Evolutionary conservation across 1,284 basidiomycete genomes (phyloP).

Genomic region (Xerocomus minutiporus): DNA sequence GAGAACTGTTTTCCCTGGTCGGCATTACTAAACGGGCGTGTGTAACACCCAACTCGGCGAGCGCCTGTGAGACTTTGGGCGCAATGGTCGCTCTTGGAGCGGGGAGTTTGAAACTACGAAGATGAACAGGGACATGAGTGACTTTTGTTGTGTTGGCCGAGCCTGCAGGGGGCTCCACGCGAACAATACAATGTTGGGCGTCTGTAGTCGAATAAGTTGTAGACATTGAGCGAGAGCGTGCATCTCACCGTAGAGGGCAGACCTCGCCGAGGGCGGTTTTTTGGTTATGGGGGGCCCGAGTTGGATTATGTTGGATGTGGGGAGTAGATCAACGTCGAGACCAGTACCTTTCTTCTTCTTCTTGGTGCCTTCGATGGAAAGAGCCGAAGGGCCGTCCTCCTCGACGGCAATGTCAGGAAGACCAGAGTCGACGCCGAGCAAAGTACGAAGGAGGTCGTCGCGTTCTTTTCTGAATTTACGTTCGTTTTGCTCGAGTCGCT

Average conservation of each 20-base stretch:
- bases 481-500: constrained; percentile 91
- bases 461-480: constrained; percentile 84
- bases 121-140: constrained; percentile 70
- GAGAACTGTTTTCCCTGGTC: constrained; percentile 71
- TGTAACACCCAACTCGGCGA: constrained; percentile 74
- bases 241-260: constrained; percentile 52
- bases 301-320: constrained; percentile 45
- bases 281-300: constrained; percentile 44
- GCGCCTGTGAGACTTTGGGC: constrained; percentile 67
- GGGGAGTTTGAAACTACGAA: constrained; percentile 82
- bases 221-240: neutral
- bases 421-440: constrained; percentile 84
- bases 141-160: constrained; percentile 60
- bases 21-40: constrained; percentile 84
- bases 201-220: constrained; percentile 41
- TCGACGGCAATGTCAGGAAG: constrained; percentile 68
- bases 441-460: constrained; percentile 82
- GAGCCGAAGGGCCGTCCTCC: constrained; percentile 49
- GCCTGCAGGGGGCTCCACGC: constrained; percentile 53
- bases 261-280: constrained; percentile 47
- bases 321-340: constrained; percentile 54
- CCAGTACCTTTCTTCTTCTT: constrained; percentile 45
- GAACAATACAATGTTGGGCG: constrained; percentile 69
- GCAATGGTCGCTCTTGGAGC: constrained; percentile 70
- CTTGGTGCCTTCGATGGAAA: constrained; percentile 38